Percentiles rank a stretch among this genome's conserved stretches.
phyloP scores from a whole-genome alignment of 495 filamentous ascomycete genomes.

The Venustampulla echinocandica region DNA sequence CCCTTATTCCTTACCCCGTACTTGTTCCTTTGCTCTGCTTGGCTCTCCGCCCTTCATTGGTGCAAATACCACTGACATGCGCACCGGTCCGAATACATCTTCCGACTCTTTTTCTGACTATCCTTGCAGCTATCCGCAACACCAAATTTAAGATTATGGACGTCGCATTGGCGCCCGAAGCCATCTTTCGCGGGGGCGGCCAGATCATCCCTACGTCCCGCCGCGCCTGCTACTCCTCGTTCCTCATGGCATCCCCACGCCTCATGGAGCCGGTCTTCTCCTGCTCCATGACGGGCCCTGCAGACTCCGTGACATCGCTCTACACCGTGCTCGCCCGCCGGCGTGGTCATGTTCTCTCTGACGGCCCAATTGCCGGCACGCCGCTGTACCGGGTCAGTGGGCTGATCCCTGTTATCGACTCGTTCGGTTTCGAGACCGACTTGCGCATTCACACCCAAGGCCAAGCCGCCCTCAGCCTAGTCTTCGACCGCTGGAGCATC shows the following conservation, averaged over 20 bases:
- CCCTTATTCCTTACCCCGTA: too few relatives aligned
- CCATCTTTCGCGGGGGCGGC: constrained; percentile 89
- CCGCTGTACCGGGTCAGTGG: constrained; percentile 89
- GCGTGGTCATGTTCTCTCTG: constrained; percentile 84
- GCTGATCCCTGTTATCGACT: constrained; percentile 90
- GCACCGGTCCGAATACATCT: constrained; percentile 7
- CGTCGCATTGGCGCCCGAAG: constrained; percentile 73
- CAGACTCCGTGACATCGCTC: constrained; percentile 76
- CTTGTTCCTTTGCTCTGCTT: too few relatives aligned
- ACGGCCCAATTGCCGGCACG: constrained; percentile 90
- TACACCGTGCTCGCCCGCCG: constrained; percentile 88
- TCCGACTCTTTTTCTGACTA: constrained; percentile 11
- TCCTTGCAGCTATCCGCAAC: constrained; percentile 74
- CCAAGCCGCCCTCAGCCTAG: constrained; percentile 78
- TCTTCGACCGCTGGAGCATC: constrained; percentile 91
- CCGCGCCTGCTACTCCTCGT: constrained; percentile 85
- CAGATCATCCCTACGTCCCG: constrained; percentile 95
- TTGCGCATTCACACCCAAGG: constrained; percentile 93
- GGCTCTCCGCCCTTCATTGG: too few relatives aligned
- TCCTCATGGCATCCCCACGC: constrained; percentile 91
- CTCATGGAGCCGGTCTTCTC: constrained; percentile 95
- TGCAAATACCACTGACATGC: too few relatives aligned
- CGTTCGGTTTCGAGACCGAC: constrained; percentile 96
- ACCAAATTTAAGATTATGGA: constrained; percentile 93
- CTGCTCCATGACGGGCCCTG: constrained; percentile 85